Conservation (phyloP, 2,329 filamentous ascomycete species). For the Alternaria gansuensis region DNA sequence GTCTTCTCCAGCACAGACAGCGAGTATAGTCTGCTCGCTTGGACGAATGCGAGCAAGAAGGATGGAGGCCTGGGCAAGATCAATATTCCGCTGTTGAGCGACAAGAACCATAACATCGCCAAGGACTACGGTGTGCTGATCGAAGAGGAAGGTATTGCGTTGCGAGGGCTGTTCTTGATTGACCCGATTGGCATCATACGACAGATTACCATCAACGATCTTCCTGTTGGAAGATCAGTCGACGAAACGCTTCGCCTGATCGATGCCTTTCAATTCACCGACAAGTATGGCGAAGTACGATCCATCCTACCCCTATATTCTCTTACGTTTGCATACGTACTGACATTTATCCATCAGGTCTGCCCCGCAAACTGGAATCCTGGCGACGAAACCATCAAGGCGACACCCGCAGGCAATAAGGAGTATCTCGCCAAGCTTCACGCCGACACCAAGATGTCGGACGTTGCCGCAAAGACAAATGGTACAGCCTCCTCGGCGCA, state of each 20-base stretch:
- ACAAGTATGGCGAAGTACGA: constrained; percentile 54
- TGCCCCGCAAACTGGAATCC: constrained; percentile 57
- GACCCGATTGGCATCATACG: constrained; percentile 69
- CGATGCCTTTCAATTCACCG: constrained; percentile 60
- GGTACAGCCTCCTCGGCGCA: constrained; percentile 29
- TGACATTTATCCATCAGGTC: constrained; percentile 32
- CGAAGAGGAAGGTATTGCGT: constrained; percentile 70
- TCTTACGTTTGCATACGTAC: neutral
- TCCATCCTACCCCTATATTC: neutral
- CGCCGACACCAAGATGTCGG: constrained; percentile 49
- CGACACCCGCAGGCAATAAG: constrained; percentile 53
- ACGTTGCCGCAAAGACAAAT: constrained; percentile 39
- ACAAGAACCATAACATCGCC: constrained; percentile 68
- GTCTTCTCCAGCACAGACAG: constrained; percentile 70
- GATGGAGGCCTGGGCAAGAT: constrained; percentile 69
- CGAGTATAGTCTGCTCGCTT: constrained; percentile 67
- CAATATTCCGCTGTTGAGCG: constrained; percentile 68
- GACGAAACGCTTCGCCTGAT: constrained; percentile 69
- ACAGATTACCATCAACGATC: constrained; percentile 71
- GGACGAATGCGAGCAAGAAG: constrained; percentile 66
- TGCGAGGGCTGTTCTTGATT: constrained; percentile 72
- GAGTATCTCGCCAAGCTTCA: constrained; percentile 50
- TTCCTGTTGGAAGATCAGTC: constrained; percentile 70
- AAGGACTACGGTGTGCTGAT: constrained; percentile 70
- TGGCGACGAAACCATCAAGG: constrained; percentile 53